Conservation (phyloP, 257 asterid genomes). For the Fraxinus americana region DNA sequence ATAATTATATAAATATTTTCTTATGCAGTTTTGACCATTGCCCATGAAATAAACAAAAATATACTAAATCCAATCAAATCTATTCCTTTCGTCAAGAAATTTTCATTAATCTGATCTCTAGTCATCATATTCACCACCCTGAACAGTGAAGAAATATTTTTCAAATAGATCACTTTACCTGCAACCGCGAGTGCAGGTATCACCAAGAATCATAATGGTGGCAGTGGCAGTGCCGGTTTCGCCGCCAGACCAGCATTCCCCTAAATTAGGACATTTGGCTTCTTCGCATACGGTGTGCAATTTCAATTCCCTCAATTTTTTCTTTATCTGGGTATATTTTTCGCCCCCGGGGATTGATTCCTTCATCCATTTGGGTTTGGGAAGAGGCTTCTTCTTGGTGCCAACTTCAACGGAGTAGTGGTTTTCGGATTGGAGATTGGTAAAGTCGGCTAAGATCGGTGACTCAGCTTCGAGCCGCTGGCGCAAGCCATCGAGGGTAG, state of each 20-base stretch:
- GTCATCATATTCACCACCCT: background rate
- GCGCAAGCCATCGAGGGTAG: constrained; percentile 77
- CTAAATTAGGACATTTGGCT: constrained; percentile 97
- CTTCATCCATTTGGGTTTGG: constrained; percentile 99
- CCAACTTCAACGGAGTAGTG: constrained; percentile 93
- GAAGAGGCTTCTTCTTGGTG: constrained; percentile 89
- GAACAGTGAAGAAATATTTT: background rate
- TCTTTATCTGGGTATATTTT: constrained; percentile 88
- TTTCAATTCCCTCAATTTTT: constrained; percentile 82
- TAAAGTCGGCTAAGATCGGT: constrained; percentile 60
- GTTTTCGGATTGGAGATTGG: constrained; percentile 58
- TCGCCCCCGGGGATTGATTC: constrained; percentile 98
- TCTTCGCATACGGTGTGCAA: constrained; percentile 96
- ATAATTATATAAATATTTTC: background rate
- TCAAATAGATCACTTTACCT: constrained; percentile 45
- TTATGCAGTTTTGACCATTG: constrained; percentile 3
- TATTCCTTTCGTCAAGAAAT: background rate
- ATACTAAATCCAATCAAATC: background rate
- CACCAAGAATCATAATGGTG: constrained; percentile 96
- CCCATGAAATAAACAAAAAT: background rate
- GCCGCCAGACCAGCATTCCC: constrained; percentile 99
- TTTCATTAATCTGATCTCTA: background rate
- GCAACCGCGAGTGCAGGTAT: constrained; percentile 98
- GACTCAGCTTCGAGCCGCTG: constrained; percentile 74
- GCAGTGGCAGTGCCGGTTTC: constrained; percentile 99